Evolutionary conservation across 108 stramenopile species (phyloP), one percentile per base, ranked within the genome.

Genomic region (Fistulifera pelliculosa): DNA sequence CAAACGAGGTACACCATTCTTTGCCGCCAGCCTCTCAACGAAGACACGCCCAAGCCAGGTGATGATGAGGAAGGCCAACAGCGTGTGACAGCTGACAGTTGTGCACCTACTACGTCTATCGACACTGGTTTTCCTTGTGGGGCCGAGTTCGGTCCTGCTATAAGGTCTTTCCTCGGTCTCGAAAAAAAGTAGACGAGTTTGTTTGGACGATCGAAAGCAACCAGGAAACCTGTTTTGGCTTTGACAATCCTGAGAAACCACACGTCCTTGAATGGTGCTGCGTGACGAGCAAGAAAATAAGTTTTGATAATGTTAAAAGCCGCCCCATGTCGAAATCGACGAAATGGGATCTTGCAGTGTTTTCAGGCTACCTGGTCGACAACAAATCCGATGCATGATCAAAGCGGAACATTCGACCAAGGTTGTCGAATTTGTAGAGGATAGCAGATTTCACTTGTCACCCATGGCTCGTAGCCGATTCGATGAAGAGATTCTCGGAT

Each of bases 211-310:
- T 89, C 4, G 27, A 44, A 22, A 53, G 65, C 17, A 78, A 75
- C 8, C 73, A 82, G n/a, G 70, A 70, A 25, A 61, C 70, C 12
- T 76, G 74, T n/a, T 89, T 84, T 54, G 87, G 87, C 0, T 89
- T 85, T 45, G 83, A 85, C 48, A 75, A 89, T 54, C 87, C 87
- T 5, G 83, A 85, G 41, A 75, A 77, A 26, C 63, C 79, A n/a
- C 87, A 82, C 49, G 59, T 83, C 35, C 56, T 89, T 22, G 74
- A 85, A 62, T 89, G 83, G 83, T 62, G 75, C 27, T 77, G 63
- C 27, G 74, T 79, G 27, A 60, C 64, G 10, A 47, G 48, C 19
- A 79, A 66, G 15, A 35, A 58, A 15, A 39, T 15, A 22, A n/a
- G 35, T 10, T 75, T 76, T 41, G 49, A 60, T 17, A 50, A 64